Percentiles rank a stretch among this genome's conserved stretches.
Conservation (phyloP, 257 asterid species). For the Solanum dulcamara region DNA sequence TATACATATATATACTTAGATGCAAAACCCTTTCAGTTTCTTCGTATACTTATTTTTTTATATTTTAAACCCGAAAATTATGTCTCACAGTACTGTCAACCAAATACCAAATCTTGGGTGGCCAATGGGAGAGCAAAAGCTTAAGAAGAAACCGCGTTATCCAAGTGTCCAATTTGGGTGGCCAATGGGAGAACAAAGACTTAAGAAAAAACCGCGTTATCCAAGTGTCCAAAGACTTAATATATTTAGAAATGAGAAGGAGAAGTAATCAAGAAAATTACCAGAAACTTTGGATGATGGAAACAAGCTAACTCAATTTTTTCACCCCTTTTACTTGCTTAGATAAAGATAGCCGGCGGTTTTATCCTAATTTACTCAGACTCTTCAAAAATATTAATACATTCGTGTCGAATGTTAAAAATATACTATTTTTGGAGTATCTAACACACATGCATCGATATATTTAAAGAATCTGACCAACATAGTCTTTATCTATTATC, state of each 20-base stretch:
- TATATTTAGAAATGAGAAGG: not conserved
- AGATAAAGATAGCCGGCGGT: no score
- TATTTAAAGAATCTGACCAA: no score
- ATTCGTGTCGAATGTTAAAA: no score
- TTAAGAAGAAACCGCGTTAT: not conserved
- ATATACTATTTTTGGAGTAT: no score
- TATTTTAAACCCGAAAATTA: no score
- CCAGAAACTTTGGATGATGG: not conserved
- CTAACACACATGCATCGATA: no score
- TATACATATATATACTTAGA: no score
- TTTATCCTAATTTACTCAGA: no score
- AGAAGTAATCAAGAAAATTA: not conserved
- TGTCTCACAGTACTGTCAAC: no score
- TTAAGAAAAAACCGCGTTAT: not conserved
- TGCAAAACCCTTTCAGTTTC: no score
- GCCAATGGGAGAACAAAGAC: not conserved
- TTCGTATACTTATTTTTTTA: no score
- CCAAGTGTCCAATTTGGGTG: not conserved
- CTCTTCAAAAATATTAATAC: no score
- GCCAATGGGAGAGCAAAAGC: not conserved
- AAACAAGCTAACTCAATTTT: not conserved
- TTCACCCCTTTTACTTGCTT: not conserved
- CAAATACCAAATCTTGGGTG: not conserved
- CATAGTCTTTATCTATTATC: not conserved
- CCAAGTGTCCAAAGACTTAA: not conserved